These are phyloP conservation scores for Fusarium redolens DNA, from an alignment of 2,329 filamentous ascomycete genomes.

Conservation along the genomic window DNA sequence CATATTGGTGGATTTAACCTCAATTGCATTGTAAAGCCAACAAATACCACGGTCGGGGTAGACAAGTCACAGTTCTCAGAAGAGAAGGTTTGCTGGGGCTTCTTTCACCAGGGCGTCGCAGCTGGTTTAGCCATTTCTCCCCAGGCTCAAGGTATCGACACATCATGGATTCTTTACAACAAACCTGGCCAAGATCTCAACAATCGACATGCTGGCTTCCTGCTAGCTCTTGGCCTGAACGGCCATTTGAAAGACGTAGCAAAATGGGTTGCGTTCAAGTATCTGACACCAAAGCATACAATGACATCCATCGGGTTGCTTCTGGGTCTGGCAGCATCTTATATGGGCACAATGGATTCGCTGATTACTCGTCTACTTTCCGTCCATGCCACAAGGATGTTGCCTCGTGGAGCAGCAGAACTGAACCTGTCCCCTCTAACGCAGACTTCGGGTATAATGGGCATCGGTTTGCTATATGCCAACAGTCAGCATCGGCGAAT, in stretches of 20 bases:
- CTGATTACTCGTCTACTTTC: constrained; percentile 92
- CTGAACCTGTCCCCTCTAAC: constrained; percentile 92
- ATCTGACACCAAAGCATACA: constrained; percentile 97
- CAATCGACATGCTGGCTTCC: constrained; percentile 94
- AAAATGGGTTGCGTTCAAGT: constrained; percentile 99
- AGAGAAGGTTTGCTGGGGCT: constrained; percentile 98
- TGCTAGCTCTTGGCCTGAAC: constrained; percentile 90
- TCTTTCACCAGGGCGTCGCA: constrained; percentile 97
- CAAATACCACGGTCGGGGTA: constrained; percentile 91
- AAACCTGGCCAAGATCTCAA: constrained; percentile 88
- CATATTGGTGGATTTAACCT: constrained; percentile 91
- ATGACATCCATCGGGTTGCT: constrained; percentile 99
- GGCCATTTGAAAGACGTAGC: constrained; percentile 94
- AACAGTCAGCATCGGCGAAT: constrained; percentile 96
- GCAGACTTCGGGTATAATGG: constrained; percentile 97
- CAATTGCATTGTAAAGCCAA: constrained; percentile 90
- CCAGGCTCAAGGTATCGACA: constrained; percentile 92
- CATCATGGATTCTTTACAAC: constrained; percentile 98
- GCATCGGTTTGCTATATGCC: constrained; percentile 93
- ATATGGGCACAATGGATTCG: constrained; percentile 96
- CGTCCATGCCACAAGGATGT: constrained; percentile 94
- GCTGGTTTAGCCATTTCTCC: constrained; percentile 91
- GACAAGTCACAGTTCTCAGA: constrained; percentile 90
- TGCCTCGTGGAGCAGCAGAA: constrained; percentile 91
- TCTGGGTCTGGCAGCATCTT: constrained; percentile 90